Conservation (phyloP, 148 eudicot genomes). For the Vaccinium darrowii region DNA sequence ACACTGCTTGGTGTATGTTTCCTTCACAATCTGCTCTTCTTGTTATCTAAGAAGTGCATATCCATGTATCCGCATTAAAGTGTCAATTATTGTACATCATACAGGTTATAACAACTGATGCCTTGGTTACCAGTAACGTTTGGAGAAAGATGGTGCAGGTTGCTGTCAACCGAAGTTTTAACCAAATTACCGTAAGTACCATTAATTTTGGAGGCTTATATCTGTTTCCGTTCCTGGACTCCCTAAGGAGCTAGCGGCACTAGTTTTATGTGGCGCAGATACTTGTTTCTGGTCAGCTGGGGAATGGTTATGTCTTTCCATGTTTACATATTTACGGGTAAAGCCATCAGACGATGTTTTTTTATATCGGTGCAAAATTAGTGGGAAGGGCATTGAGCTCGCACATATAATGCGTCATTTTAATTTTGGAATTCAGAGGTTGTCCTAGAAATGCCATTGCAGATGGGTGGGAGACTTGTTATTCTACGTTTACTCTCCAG, state of each 20-base stretch:
- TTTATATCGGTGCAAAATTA: background rate
- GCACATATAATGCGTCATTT: background rate
- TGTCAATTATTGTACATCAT: slow-evolving; percentile 19
- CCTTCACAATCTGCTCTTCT: slow-evolving; percentile 21
- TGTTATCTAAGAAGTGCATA: slow-evolving; percentile 8
- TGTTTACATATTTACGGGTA: background rate
- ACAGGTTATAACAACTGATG: slow-evolving; percentile 97
- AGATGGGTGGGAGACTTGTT: background rate
- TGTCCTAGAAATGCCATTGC: background rate
- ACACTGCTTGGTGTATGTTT: slow-evolving; percentile 94
- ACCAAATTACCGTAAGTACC: slow-evolving; percentile 88
- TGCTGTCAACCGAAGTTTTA: slow-evolving; percentile 90
- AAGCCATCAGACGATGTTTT: background rate
- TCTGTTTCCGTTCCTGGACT: background rate
- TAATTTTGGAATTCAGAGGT: background rate
- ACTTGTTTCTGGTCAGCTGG: background rate
- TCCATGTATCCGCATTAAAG: background rate
- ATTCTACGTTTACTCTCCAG: background rate
- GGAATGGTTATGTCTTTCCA: background rate
- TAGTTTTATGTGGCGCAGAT: background rate
- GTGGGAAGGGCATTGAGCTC: background rate
- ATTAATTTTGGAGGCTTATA: background rate
- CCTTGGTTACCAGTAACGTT: slow-evolving; percentile 66
- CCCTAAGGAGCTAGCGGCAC: background rate
- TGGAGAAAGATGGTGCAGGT: slow-evolving; percentile 95